Percentiles rank a stretch among this genome's conserved stretches.
Evolutionary conservation across 441 rosid species (phyloP).

Genomic region (Manihot esculenta): DNA sequence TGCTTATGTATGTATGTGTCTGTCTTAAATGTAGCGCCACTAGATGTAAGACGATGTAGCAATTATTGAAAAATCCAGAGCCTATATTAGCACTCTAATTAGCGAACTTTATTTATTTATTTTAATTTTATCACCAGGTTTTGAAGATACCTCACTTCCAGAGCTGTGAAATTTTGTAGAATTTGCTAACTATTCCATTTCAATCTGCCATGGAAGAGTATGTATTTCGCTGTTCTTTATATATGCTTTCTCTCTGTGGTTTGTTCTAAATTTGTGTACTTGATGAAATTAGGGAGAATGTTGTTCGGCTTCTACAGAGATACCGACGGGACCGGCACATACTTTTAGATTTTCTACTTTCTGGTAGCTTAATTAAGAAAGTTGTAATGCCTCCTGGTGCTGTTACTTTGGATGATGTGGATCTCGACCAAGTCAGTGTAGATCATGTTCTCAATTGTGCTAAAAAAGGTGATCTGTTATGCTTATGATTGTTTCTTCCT

Average conservation of each 20-base stretch:
- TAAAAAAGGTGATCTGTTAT: constrained; percentile 61
- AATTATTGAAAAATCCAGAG: neutral
- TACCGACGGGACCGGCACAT: constrained; percentile 82
- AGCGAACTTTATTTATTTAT: neutral
- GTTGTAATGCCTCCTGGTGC: constrained; percentile 99
- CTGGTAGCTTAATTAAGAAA: constrained; percentile 87
- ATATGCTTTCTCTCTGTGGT: neutral
- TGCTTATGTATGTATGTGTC: neutral
- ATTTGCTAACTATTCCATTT: neutral
- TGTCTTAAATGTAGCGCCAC: neutral
- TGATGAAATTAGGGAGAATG: constrained; percentile 57
- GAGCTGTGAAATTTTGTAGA: constrained; percentile 16
- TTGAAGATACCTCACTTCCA: constrained; percentile 12
- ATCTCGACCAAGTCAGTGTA: constrained; percentile 98
- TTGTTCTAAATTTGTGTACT: neutral
- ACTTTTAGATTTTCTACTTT: constrained; percentile 78
- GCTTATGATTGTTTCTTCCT: constrained; percentile 14
- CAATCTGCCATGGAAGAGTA: constrained; percentile 53
- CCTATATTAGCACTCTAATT: neutral
- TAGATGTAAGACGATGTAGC: neutral
- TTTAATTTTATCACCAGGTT: constrained; percentile 19
- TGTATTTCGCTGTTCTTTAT: constrained; percentile 18
- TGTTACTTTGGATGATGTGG: constrained; percentile 91
- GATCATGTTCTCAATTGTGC: constrained; percentile 89
- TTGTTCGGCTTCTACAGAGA: constrained; percentile 71